Evolutionary conservation across 495 filamentous ascomycete species (phyloP), one percentile per base, ranked within the genome.

Genomic region (Podospora australis): DNA sequence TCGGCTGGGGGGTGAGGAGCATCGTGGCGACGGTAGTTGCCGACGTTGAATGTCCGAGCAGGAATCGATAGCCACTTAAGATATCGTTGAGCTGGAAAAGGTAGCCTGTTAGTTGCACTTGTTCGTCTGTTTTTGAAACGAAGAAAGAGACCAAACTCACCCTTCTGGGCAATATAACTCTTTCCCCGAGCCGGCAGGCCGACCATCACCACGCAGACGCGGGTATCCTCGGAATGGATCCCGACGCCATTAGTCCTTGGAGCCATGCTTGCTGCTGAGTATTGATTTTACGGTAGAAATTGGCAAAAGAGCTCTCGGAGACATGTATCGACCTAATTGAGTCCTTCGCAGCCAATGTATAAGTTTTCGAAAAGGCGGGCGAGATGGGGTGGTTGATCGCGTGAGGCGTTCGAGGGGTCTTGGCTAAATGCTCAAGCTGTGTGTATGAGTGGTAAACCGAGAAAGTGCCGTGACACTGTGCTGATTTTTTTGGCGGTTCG

Each of bases 191-290:
- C 92, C 32, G 92, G 92, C 51, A 98, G 73, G 34, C 92, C 92
- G 39, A 98, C 92, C 92, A 98, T 96, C 46, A 97, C 87, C n/a
- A 98, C 90, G 59, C 90, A 96, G 66, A 98, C 95, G 60, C 84
- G 86, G 24, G 87, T 89, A 58, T 96, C 88, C 71, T 96, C 92
- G 52, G 86, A 87, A 87, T 94, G 82, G 52, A 75, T 62, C 26
- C 66, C 72, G 53, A 70, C 57, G 49, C 71, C 70, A 44, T 74
- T 75, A 65, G 62, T 68, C 48, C 53, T 66, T 44, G 67, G 69
- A 53, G 67, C 61, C 72, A 75, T 75, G 16, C 26, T 62, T 57
- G 55, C 48, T 23, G 44, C 51, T 46, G 21, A 26, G 49, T 26
- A 45, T 14, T 45, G 30, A 14, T 34, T 23, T 44, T 20, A 39